A percentile compares a stretch with the other conserved stretches of the same genome.
Evolutionary conservation across 2,329 filamentous ascomycete genomes (phyloP).

Genomic region (Colletotrichum eleusines): DNA sequence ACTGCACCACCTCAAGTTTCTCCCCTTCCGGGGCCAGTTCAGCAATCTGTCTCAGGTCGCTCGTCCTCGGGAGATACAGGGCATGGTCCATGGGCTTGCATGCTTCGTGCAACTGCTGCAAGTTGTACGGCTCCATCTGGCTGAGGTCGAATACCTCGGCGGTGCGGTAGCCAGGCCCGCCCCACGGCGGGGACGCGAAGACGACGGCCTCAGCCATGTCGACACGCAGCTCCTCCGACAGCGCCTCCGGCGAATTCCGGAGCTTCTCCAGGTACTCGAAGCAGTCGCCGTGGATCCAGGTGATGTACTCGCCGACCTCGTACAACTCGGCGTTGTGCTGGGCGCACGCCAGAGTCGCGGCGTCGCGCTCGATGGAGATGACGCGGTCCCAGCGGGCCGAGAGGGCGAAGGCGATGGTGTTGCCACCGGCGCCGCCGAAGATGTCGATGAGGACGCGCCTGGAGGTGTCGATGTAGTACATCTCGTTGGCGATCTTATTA

Average conservation of each 20-base stretch:
- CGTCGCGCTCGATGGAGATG: slow-evolving; percentile 89
- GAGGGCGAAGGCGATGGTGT: slow-evolving; percentile 92
- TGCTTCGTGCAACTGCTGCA: slow-evolving; percentile 71
- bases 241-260: slow-evolving; percentile 50
- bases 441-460: slow-evolving; percentile 83
- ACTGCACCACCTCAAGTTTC: slow-evolving; percentile 84
- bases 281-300: slow-evolving; percentile 89
- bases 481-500: slow-evolving; percentile 81
- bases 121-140: slow-evolving; percentile 89
- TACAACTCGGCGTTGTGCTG: slow-evolving; percentile 93
- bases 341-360: slow-evolving; percentile 84
- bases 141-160: slow-evolving; percentile 83
- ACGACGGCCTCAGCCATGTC: slow-evolving; percentile 58
- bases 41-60: slow-evolving; percentile 84
- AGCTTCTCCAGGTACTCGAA: slow-evolving; percentile 76
- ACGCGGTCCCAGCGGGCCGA: slow-evolving; percentile 84
- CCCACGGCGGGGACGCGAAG: slow-evolving; percentile 72
- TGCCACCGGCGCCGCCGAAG: slow-evolving; percentile 93
- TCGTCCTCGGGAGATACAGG: slow-evolving; percentile 88
- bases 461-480: slow-evolving; percentile 66
- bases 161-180: slow-evolving; percentile 66
- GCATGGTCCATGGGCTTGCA: slow-evolving; percentile 73
- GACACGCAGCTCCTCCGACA: slow-evolving; percentile 56
- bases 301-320: slow-evolving; percentile 79
- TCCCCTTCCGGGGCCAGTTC: slow-evolving; percentile 60